Percentiles rank a stretch among this genome's conserved stretches.
Evolutionary conservation across 2,329 filamentous ascomycete species (phyloP).

Genomic region (Colletotrichum incanum): DNA sequence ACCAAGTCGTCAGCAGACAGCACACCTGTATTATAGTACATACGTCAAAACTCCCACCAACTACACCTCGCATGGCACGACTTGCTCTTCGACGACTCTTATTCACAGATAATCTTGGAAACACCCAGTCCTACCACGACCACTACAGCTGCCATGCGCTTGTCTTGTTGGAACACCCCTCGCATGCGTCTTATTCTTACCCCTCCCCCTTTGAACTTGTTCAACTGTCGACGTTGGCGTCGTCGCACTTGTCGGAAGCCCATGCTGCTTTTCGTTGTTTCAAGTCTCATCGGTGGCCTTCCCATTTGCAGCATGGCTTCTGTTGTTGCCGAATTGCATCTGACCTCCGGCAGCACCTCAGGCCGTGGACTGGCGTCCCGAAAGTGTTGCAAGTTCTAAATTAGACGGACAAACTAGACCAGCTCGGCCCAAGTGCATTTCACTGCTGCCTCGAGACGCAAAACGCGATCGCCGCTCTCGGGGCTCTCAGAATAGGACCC

Average conservation of each 20-base stretch:
- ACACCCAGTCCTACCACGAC: constrained; percentile 3
- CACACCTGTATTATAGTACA: constrained; percentile 10
- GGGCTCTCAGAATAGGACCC: constrained; percentile 14
- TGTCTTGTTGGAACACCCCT: constrained; percentile 3
- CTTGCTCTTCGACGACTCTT: background rate
- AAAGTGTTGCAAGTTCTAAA: constrained; percentile 38
- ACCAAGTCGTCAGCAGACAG: constrained; percentile 21
- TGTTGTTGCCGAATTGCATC: constrained; percentile 26
- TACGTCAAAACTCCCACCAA: constrained; percentile 9
- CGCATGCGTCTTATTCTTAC: constrained; percentile 1
- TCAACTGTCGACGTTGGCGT: constrained; percentile 12
- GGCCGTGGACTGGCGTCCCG: constrained; percentile 13
- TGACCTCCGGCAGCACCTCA: constrained; percentile 30
- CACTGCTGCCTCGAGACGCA: constrained; percentile 30
- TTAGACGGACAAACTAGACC: constrained; percentile 31
- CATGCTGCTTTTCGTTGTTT: constrained; percentile 27
- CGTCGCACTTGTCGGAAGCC: constrained; percentile 23
- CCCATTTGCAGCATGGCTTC: constrained; percentile 14
- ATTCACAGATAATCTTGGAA: constrained; percentile 18
- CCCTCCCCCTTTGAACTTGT: constrained; percentile 2
- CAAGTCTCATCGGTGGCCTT: constrained; percentile 13
- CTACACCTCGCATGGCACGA: constrained; percentile 7
- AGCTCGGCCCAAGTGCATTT: constrained; percentile 12
- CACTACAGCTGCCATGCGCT: background rate
- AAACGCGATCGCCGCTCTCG: constrained; percentile 21